Base-by-base conservation (phyloP, 164 flowering plant species). In the Piper longum region DNA sequence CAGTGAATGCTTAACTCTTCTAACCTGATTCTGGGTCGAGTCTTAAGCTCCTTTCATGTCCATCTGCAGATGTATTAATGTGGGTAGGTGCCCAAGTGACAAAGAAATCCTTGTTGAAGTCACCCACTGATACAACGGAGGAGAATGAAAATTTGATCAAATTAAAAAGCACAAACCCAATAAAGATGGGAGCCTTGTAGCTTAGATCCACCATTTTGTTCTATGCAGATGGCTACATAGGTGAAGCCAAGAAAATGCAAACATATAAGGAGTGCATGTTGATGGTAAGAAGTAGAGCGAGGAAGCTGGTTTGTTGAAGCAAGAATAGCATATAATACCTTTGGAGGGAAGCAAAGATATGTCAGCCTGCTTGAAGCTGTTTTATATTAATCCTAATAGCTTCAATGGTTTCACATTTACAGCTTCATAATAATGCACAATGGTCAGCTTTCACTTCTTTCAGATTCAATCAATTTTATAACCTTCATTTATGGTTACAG, bases 71-170 rank as follows among this genome's bases (percentile, higher is more conserved):
- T 62, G 98, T 92, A 63, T 85, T 85, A 4, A 89, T 74, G 76
- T 92, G 89, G 73, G 54, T 74, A 63, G 96, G 91, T 57, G 96
- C 73, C 95, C 96, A 92, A 43, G 75, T 75, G 7, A 83, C 72
- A 9, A 70, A 81, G 87, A 92, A 92, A 72, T 92, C 98, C 73
- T 82, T 79, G 62, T 83, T 86, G 77, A 78, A 91, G 68, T 87
- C 86, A 8, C 96, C 92, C 0, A 85, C 36, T 26, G 36, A 26
- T 26, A 26, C 36, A 26, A 26, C 36, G 2, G 36, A 26, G 36
- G 36, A 26, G 36, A 26, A 26, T 26, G 36, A 26, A 26, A 26
- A 0, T 26, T 26, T 26, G 36, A 26, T 26, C 36, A 26, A 26
- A 26, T 26, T 26, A 1, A 2, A 26, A 26, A 26, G 36, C 36